These are phyloP conservation scores for Tricholoma hemisulphureum DNA, from an alignment of 768 basidiomycete species.

Conservation along the genomic window DNA sequence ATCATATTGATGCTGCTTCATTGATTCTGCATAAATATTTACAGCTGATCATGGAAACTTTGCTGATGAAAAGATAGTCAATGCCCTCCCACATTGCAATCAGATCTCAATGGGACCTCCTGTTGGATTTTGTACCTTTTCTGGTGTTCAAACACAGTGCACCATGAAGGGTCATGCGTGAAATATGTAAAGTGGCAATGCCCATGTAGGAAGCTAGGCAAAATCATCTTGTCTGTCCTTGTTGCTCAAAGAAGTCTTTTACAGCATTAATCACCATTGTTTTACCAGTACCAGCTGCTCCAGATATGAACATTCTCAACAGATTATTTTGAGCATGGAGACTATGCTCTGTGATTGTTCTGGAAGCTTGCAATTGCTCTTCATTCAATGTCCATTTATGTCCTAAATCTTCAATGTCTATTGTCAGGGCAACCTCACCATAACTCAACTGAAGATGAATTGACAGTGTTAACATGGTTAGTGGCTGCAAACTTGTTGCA, in stretches of 20 bases:
- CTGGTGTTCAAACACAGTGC: conserved; percentile 18
- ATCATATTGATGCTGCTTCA: conserved; percentile 22
- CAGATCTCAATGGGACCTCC: not conserved
- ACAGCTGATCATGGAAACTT: conserved; percentile 16
- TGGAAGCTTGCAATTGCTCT: conserved; percentile 34
- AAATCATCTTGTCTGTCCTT: conserved; percentile 23
- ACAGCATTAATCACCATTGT: conserved; percentile 36
- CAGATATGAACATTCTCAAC: conserved; percentile 36
- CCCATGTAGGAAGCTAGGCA: conserved; percentile 36
- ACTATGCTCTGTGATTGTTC: conserved; percentile 29
- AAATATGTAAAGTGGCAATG: conserved; percentile 37
- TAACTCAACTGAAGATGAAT: not conserved
- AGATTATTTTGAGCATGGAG: conserved; percentile 9
- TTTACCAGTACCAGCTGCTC: conserved; percentile 45
- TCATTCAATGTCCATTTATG: conserved; percentile 30
- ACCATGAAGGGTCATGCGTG: conserved; percentile 39
- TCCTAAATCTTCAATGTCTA: conserved; percentile 16
- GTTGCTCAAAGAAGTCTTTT: conserved; percentile 26
- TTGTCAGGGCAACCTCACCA: not conserved
- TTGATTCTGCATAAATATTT: conserved; percentile 4
- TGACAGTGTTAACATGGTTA: not conserved
- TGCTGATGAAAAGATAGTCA: conserved; percentile 30
- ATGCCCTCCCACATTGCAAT: conserved; percentile 28
- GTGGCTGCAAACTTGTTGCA: not conserved
- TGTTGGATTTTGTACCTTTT: conserved; percentile 1